These are phyloP conservation scores for Penicillium brevicompactum DNA, from an alignment of 2,329 filamentous ascomycete genomes.

Conservation along the genomic window DNA sequence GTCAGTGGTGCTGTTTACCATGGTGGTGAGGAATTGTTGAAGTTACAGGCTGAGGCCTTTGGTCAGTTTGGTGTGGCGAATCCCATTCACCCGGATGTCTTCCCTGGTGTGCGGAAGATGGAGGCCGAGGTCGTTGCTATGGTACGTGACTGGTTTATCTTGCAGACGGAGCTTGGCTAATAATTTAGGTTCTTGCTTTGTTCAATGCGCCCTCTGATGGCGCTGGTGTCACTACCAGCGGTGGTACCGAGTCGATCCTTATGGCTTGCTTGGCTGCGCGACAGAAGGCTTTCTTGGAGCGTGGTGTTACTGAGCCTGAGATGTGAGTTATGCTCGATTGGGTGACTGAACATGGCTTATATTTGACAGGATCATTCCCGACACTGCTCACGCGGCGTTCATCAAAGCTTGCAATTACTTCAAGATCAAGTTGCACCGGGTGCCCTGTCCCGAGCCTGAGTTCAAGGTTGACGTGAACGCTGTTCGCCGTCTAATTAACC, in stretches of 20 bases:
- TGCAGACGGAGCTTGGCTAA: constrained; percentile 1
- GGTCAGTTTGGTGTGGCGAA: constrained; percentile 93
- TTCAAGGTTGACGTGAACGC: constrained; percentile 81
- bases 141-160: constrained; percentile 54
- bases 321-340: constrained; percentile 63
- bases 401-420: constrained; percentile 95
- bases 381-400: constrained; percentile 95
- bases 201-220: constrained; percentile 87
- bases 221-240: constrained; percentile 86
- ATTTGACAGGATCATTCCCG: constrained; percentile 75
- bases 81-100: constrained; percentile 96
- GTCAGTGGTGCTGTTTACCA: constrained; percentile 97
- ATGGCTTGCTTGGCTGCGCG: constrained; percentile 92
- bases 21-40: constrained; percentile 77
- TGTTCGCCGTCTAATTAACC: constrained; percentile 84
- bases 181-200: constrained; percentile 64
- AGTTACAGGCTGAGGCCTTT: constrained; percentile 89
- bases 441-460: constrained; percentile 78
- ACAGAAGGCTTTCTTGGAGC: constrained; percentile 83
- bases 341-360: background rate
- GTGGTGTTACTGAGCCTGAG: constrained; percentile 87
- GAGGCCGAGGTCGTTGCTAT: constrained; percentile 97
- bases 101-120: constrained; percentile 98
- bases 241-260: constrained; percentile 93
- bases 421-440: constrained; percentile 90